Base-by-base conservation (phyloP, 2,329 filamentous ascomycete species). In the Colletotrichum destructivum region DNA sequence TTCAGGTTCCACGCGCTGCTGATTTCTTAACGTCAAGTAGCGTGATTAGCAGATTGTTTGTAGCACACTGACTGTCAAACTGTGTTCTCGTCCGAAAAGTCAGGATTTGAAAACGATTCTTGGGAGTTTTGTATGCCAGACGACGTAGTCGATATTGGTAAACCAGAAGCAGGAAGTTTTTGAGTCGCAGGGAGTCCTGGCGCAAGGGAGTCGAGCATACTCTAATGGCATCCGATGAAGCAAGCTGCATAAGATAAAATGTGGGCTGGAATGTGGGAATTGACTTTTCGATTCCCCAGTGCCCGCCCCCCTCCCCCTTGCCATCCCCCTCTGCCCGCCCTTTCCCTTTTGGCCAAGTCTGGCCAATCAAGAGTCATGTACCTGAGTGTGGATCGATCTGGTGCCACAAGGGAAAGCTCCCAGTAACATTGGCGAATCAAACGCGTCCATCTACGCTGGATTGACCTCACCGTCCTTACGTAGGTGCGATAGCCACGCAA, bases 391-490 rank as follows among this genome's bases (percentile, higher is more conserved):
- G 31, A 26, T 21, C 35, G 40, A n/a, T 21, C 38, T 18, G 47
- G 42, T 57, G 18, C 40, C 62, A 70, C 40, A 60, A 31, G 55
- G 61, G 47, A 60, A 11, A 23, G 16, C 35, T 47, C n/a, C 35
- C 4, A 38, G 49, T 21, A 15, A 7, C 47, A 52, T 52, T 62
- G 44, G 18, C 68, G 47, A 71, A 71, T 71, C 63, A 61, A 23
- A 62, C 49, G 35, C 38, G 23, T 5, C 26, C 21, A 35, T 3
- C 31, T 26, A 38, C 56, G 46, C 49, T 46, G 7, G 11, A 51
- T 71, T 71, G 63, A 71, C 68, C 64, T 71, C 68, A 68, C 62
- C 31, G 15, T 51, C 47, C 65, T 15, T 44, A 13, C 40, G n/a
- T 38, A 38, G 23, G 31, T 26, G 63, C n/a, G 44, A 57, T 61